Percentiles rank a stretch among this genome's conserved stretches.
Evolutionary conservation across 768 basidiomycete genomes (phyloP).

Genomic region (Dioszegia crocea): DNA sequence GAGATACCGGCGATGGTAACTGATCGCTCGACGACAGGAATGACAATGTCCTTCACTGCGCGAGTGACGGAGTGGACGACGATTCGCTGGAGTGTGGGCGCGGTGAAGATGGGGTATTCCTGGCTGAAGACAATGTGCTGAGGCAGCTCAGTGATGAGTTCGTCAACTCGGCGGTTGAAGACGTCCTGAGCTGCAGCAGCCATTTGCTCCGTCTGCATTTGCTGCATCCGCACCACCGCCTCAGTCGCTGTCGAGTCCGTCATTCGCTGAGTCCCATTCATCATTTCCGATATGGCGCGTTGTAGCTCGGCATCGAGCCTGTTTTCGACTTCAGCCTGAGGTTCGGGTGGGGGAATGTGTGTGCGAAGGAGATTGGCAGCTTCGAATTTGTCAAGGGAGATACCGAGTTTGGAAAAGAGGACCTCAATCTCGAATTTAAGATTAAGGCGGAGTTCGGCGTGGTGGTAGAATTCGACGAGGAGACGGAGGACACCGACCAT

Average conservation of each 20-base stretch:
- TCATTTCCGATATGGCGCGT: conserved; percentile 57
- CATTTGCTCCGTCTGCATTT: conserved; percentile 66
- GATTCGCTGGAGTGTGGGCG: conserved; percentile 78
- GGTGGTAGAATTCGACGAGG: conserved; percentile 93
- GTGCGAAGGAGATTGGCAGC: conserved; percentile 71
- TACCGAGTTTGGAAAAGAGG: conserved; percentile 82
- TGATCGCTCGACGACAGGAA: conserved; percentile 95
- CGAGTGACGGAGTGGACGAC: conserved; percentile 87
- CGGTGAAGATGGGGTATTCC: conserved; percentile 65
- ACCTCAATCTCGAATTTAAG: conserved; percentile 99
- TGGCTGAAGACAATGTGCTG: conserved; percentile 71
- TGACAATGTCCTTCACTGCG: conserved; percentile 94
- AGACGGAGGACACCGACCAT: conserved; percentile 90
- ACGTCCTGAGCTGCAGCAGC: conserved; percentile 49
- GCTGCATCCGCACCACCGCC: conserved; percentile 51
- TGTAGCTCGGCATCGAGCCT: conserved; percentile 79
- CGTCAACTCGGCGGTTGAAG: conserved; percentile 48
- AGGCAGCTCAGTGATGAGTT: conserved; percentile 56
- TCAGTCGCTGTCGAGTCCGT: conserved; percentile 28
- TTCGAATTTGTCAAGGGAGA: conserved; percentile 79
- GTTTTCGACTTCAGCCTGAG: conserved; percentile 58
- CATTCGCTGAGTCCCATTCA: conserved; percentile 30
- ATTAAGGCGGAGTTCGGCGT: conserved; percentile 90
- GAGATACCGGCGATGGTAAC: conserved; percentile 98
- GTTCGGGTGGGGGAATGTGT: conserved; percentile 39